Percentiles rank a stretch among this genome's conserved stretches.
phyloP scores from a whole-genome alignment of 2,329 filamentous ascomycete genomes.

The Aspergillus viridinutans region DNA sequence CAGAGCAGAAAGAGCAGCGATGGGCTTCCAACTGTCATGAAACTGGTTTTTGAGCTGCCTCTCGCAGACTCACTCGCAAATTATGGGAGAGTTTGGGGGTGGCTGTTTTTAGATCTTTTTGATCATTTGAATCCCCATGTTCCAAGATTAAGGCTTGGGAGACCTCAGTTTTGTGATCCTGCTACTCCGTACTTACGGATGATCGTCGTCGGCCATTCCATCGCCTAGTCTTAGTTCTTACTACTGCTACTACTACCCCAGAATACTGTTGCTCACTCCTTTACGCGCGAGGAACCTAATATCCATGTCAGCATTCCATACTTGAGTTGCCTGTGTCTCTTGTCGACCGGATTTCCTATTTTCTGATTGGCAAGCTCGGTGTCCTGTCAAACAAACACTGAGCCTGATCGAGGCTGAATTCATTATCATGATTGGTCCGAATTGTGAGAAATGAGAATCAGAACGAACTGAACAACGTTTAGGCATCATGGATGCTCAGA shows the following conservation, averaged over 20 bases:
- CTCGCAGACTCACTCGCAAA: not conserved
- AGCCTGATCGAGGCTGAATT: not conserved
- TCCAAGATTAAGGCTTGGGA: conserved; percentile 5
- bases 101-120: not conserved
- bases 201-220: conserved; percentile 11
- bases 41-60: not conserved
- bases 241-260: not conserved
- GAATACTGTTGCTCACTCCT: conserved; percentile 1
- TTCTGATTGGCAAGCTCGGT: not conserved
- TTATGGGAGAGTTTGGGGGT: not conserved
- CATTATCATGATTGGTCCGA: conserved; percentile 13
- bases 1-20: conserved; percentile 3
- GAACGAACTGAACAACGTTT: conserved; percentile 22
- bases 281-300: not conserved
- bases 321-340: not conserved
- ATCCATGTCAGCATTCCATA: not conserved
- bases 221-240: not conserved
- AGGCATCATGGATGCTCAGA: conserved; percentile 25
- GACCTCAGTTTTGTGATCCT: conserved; percentile 12
- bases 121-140: not conserved
- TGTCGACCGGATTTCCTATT: not conserved
- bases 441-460: conserved; percentile 11
- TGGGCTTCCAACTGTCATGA: not conserved
- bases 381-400: not conserved
- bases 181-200: conserved; percentile 3